Base-by-base conservation (phyloP, 176 grass and related monocot species). In the Aegilops speltoides region DNA sequence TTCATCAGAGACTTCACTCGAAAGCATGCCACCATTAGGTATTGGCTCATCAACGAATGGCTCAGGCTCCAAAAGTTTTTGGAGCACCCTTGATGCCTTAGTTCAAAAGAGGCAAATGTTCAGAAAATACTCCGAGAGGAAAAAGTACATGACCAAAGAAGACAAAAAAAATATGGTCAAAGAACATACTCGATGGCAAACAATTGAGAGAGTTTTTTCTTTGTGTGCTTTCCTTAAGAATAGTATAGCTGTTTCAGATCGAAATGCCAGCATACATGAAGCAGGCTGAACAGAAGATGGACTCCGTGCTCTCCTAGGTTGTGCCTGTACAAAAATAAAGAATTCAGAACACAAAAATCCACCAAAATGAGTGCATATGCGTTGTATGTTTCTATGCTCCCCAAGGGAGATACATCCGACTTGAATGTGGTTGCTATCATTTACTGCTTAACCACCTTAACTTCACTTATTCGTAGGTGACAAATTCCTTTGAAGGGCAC, bases 221-320 rank as follows among this genome's bases (percentile, higher is more conserved):
- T 77, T 98, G 89, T 89, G 88, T 79, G 91, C 89, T 86, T 94
- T 98, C 85, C 91, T 89, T 94, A 95, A 88, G 57, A 98, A 90
- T 46, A 92, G 41, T 60, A 94, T 20, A 83, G 91, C 84, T 29
- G 84, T 91, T 89, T 98, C 96, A 94, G 88, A 84, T 78, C 90
- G 90, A 89, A 93, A 98, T 82, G 90, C 93, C 70, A 98, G 71
- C 38, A 91, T 91, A 64, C 87, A 66, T 70, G 88, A 92, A 80
- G 86, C 75, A 80, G 88, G 86, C 26, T 94, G 93, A 91, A 86
- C 38, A 43, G 73, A 94, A 73, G 91, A 86, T 89, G 96, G 91
- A 92, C 88, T 92, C 73, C 89, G 90, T 85, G 86, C 82, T 82
- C 93, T 93, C 84, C 91, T 94, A 64, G 88, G 88, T 82, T 95